Conservation (phyloP, 2,329 filamentous ascomycete species). For the Aspergillus sp. region DNA sequence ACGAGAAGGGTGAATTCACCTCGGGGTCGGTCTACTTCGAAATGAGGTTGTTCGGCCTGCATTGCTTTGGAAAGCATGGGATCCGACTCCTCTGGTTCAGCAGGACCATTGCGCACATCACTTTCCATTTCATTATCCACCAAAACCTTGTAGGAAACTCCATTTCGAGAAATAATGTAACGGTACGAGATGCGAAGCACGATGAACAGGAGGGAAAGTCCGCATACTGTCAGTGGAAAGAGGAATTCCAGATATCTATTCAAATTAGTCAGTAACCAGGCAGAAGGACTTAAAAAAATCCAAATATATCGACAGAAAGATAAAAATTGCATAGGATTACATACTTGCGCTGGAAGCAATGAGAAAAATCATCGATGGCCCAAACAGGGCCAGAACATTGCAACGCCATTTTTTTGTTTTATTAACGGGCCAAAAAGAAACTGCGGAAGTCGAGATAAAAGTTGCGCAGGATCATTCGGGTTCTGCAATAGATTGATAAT, state of each 20-base stretch:
- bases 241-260: conserved; percentile 73
- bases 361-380: conserved; percentile 58
- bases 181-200: conserved; percentile 53
- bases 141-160: conserved; percentile 52
- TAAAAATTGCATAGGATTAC: conserved; percentile 11
- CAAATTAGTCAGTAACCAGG: conserved; percentile 12
- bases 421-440: not conserved
- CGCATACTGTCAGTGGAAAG: conserved; percentile 69
- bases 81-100: conserved; percentile 49
- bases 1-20: conserved; percentile 67
- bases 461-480: conserved; percentile 6
- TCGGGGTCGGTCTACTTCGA: conserved; percentile 68
- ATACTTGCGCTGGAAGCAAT: conserved; percentile 56
- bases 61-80: conserved; percentile 53
- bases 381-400: conserved; percentile 56
- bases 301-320: conserved; percentile 1
- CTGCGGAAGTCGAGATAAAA: conserved; percentile 1
- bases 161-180: conserved; percentile 49
- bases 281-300: not conserved
- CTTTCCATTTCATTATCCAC: conserved; percentile 32
- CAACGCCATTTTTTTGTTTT: conserved; percentile 44
- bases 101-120: conserved; percentile 53
- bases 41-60: conserved; percentile 43
- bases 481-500: not conserved
- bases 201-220: conserved; percentile 65